Evolutionary conservation across 352 stramenopile species (phyloP), one percentile per base, ranked within the genome.

Genomic region (Stramenopiles sp.): DNA sequence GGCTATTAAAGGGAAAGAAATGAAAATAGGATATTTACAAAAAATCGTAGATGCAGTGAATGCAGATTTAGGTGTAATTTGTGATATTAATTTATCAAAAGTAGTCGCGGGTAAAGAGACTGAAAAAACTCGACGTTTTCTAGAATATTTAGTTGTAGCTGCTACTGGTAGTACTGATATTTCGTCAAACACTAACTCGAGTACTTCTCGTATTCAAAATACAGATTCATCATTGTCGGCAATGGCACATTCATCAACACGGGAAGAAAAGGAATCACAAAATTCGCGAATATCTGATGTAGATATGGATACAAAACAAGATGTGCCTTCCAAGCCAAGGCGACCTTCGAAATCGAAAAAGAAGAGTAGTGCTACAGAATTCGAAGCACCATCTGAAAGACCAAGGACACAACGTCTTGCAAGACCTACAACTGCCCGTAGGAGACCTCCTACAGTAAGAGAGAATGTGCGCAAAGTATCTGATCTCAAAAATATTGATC

Each of bases 81-180:
- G 83, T 21, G 64, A 79, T 12, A 69, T 71, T 18, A 72, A 66
- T 36, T 56, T 72, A 6, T 57, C 50, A 7, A 85, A 83, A 43
- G 75, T 85, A 40, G 69, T 90, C 10, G 69, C 72, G 1, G 78
- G 76, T 12, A 56, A 87, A 10, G 76, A 91, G 28, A 48, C 71
- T 1, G 72, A 88, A 34, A 68, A 73, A 36, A 93, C 76, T 18
- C 83, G 83, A 55, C 71, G 69, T 44, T 69, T 91, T 22, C 48
- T 91, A 17, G 73, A 91, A 50, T 43, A 89, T 2, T 48, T 89
- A 29, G 59, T 51, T 8, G 49, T 88, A 12, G 67, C 71, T 1
- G 72, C 59, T n/a, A 53, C 41, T 7, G 15, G 36, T 21, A 5
- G 15, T 21, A 5, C 10, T 23, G 5, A 8, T 17, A 19, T 10